phyloP scores from a whole-genome alignment of 179 eudicot species.

The Beta corolliflora region DNA sequence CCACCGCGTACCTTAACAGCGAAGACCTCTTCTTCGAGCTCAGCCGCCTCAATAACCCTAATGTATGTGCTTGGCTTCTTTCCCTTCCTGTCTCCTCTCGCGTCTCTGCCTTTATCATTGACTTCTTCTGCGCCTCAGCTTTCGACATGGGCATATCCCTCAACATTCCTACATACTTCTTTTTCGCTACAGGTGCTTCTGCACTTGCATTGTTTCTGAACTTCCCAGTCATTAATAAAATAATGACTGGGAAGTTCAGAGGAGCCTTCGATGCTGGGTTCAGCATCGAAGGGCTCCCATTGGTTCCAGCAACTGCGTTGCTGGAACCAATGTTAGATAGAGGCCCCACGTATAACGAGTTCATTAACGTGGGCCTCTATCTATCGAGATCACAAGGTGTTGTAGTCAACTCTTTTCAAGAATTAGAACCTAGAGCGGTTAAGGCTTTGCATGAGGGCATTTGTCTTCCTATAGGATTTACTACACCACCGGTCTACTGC shows the following conservation, averaged over 20 bases:
- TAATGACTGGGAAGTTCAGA: constrained; percentile 9
- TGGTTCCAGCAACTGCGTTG: constrained; percentile 23
- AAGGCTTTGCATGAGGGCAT: constrained; percentile 31
- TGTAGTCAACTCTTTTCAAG: constrained; percentile 45
- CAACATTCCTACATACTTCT: constrained; percentile 19
- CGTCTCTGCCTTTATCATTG: constrained; percentile 25
- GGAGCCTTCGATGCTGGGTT: not conserved
- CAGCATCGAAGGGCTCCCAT: constrained; percentile 9
- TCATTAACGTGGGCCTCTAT: constrained; percentile 14
- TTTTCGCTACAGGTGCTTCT: constrained; percentile 14
- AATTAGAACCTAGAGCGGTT: constrained; percentile 36
- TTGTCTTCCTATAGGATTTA: constrained; percentile 28
- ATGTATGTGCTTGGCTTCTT: constrained; percentile 2
- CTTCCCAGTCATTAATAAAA: constrained; percentile 9
- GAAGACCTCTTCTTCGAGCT: constrained; percentile 26
- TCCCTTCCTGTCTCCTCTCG: not conserved
- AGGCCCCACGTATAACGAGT: constrained; percentile 26
- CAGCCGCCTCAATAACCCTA: constrained; percentile 14
- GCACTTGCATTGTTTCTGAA: constrained; percentile 6
- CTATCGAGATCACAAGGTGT: constrained; percentile 40
- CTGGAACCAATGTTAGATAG: constrained; percentile 33
- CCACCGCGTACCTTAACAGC: constrained; percentile 2
- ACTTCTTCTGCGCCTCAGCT: constrained; percentile 21
- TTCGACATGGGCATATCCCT: not conserved
- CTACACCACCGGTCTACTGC: constrained; percentile 44